Base-by-base conservation (phyloP, 2,329 filamentous ascomycete species). In the Aspergillus calidoustus region DNA sequence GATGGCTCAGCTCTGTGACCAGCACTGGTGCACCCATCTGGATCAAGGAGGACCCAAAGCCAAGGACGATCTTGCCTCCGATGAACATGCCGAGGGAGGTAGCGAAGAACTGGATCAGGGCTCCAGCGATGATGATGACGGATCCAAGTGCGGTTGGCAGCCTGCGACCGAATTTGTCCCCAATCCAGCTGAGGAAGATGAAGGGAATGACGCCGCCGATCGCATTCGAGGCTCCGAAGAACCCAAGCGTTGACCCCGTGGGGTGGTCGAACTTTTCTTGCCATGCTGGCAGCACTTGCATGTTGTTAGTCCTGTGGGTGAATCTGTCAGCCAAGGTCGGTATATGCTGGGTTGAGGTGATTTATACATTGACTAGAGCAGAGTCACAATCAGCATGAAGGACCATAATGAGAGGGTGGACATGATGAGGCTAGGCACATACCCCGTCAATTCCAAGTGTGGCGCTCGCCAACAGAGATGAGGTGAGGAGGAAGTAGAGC, bases 1-100 rank as follows among this genome's bases (percentile, higher is more conserved):
- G 79, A 59, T 78, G 77, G 51, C 60, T 59, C 19, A 82, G 68
- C 59, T 82, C 80, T 3, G 80, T 79, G 13, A 82, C 76, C 13
- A 82, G 64, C 4, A 81, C 76, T 0, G 79, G 79, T 0, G 79
- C 79, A 4, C 76, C 77, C 73, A 80, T 79, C 53, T 80, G 76
- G 30, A 79, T 66, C 11, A 68, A 52, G 13, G 64, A 67, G 23
- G 66, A 66, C 7, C 69, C 71, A 17, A 66, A 44, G 1, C 72
- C 72, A 9, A 72, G 50, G 8, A 74, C 43, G 8, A 72, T 56
- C n/a, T 72, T 65, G 3, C 66, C 66, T 5, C 68, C 66, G 31
- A 72, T 66, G 19, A 69, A 72, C 65, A 70, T 69, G 55, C 65
- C 59, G 52, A 74, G 62, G 4, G 66, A 67, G 50, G 67, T 69